Conservation (phyloP, 805 yeast species). For the Yarrowia deformans region DNA sequence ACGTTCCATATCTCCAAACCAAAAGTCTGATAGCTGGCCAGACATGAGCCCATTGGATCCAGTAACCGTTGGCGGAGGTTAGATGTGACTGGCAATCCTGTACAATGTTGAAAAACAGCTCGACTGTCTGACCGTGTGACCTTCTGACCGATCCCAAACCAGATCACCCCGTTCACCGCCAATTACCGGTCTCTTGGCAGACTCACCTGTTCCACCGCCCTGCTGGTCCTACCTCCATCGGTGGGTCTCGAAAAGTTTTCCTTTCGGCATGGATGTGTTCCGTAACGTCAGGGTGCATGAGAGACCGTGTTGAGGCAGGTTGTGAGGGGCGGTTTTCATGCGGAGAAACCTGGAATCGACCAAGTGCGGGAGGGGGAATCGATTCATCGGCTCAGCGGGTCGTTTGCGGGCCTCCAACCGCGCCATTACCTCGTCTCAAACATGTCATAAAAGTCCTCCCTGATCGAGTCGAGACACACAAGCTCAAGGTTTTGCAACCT, state of each 20-base stretch:
- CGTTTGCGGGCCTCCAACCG: too few species aligned
- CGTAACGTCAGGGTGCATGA: slow-evolving; percentile 6
- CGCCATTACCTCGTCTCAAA: not conserved
- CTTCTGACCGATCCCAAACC: too few species aligned
- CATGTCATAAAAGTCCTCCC: not conserved
- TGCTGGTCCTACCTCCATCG: not conserved
- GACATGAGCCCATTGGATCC: not conserved
- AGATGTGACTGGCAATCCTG: too few species aligned
- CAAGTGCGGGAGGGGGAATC: too few species aligned
- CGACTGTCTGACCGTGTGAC: too few species aligned
- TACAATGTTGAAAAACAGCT: too few species aligned
- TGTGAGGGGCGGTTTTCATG: too few species aligned
- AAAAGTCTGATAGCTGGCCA: slow-evolving; percentile 2
- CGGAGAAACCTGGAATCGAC: too few species aligned
- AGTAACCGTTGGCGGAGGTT: slow-evolving; percentile 4
- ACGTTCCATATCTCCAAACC: slow-evolving; percentile 6
- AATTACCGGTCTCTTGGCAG: not conserved
- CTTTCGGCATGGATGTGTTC: not conserved
- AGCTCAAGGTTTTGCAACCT: slow-evolving; percentile 1
- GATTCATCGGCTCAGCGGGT: too few species aligned
- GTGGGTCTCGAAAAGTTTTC: slow-evolving; percentile 1
- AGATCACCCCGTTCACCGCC: not conserved
- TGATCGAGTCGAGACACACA: too few species aligned
- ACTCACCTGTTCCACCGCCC: too few species aligned
- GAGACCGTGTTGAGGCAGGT: too few species aligned